A percentile compares a stretch with the other conserved stretches of the same genome.
phyloP scores from a whole-genome alignment of 176 grass and related monocot species.

The maize (Zea mays) region DNA sequence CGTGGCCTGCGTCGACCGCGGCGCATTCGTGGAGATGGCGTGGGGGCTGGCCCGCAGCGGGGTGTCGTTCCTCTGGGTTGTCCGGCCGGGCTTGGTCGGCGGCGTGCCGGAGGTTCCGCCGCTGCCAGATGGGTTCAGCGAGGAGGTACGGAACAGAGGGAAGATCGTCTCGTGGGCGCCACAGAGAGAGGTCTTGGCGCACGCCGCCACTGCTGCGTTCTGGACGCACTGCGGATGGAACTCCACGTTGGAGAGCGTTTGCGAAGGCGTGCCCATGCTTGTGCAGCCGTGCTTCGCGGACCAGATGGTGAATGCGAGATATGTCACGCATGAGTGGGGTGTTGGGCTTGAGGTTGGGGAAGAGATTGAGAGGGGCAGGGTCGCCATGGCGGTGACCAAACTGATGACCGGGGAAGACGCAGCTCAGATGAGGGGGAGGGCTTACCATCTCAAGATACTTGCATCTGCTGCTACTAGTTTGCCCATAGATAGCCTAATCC shows the following conservation, averaged over 20 bases:
- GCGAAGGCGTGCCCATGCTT: constrained; percentile 45
- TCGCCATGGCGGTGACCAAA: constrained; percentile 17
- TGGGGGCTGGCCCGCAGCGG: no score
- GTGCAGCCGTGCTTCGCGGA: constrained; percentile 42
- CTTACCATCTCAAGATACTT: background rate
- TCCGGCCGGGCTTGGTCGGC: constrained; percentile 13
- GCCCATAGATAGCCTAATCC: constrained; percentile 11
- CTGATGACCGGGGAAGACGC: constrained; percentile 31
- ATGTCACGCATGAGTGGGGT: constrained; percentile 35
- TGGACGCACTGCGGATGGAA: constrained; percentile 62
- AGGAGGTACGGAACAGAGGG: background rate
- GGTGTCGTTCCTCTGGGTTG: background rate
- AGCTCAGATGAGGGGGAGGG: background rate
- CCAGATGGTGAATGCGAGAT: constrained; percentile 47
- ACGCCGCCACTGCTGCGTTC: constrained; percentile 11
- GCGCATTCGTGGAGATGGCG: no score
- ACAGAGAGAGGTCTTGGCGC: constrained; percentile 41
- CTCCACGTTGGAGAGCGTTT: constrained; percentile 36
- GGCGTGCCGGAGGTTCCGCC: background rate
- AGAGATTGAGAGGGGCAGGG: background rate
- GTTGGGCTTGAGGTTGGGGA: constrained; percentile 31
- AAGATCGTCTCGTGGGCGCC: constrained; percentile 39
- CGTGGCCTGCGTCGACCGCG: no score
- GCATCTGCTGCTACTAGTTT: background rate
- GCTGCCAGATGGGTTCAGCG: background rate